phyloP scores from a whole-genome alignment of 1,139 yeast species.

The Magnusiomyces tetraspermus region DNA sequence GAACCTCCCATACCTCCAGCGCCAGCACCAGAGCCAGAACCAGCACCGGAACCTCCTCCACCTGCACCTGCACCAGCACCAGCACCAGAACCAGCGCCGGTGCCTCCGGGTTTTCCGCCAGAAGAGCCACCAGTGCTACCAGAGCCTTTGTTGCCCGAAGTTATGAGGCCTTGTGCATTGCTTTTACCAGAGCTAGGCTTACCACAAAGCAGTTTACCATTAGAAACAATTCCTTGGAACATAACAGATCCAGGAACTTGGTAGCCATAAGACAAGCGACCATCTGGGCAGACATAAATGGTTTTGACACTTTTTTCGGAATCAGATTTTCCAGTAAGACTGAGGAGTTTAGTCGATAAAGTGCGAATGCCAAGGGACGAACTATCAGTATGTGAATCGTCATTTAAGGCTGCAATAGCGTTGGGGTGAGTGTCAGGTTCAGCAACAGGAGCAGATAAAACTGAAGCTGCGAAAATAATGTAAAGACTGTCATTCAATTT shows the following conservation, averaged over 20 bases:
- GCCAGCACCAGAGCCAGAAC: background rate
- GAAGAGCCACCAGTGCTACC: background rate
- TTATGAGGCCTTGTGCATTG: too few relatives aligned
- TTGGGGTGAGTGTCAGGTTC: background rate
- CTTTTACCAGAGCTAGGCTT: background rate
- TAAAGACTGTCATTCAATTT: constrained; percentile 4
- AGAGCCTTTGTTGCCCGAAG: background rate
- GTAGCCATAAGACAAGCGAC: constrained; percentile 1
- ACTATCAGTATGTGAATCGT: background rate
- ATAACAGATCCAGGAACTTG: background rate
- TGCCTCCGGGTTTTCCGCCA: background rate
- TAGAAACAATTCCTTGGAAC: background rate
- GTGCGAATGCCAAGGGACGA: background rate
- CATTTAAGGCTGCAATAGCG: too few relatives aligned
- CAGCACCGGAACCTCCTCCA: background rate
- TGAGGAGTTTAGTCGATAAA: background rate
- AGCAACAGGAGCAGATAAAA: too few relatives aligned
- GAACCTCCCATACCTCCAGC: background rate
- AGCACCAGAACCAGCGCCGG: background rate
- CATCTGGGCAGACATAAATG: constrained; percentile 3
- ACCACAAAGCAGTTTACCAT: background rate
- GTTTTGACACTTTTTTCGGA: background rate
- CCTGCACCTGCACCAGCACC: background rate
- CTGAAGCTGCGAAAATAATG: background rate
- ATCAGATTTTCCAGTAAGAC: background rate